Evolutionary conservation across 23 red algal species (phyloP).

Genomic region (Gracilaria vermiculophylla): DNA sequence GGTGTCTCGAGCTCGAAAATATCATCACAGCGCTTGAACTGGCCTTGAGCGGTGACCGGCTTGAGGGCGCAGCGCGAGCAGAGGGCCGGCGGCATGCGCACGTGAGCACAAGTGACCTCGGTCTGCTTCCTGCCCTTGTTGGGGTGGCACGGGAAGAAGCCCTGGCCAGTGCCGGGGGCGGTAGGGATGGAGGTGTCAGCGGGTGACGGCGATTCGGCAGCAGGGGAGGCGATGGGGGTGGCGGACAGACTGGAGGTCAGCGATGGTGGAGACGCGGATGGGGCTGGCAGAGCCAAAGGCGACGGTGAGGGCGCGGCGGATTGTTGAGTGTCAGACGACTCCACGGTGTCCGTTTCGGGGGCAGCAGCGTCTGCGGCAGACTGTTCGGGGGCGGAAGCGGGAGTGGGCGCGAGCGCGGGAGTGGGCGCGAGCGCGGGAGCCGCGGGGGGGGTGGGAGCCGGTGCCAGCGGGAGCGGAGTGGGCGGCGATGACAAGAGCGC

Average conservation of each 20-base stretch:
- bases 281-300: not conserved
- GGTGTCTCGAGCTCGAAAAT: conserved; percentile 38
- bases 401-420: not conserved
- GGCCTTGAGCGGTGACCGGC: conserved; percentile 15
- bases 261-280: not conserved
- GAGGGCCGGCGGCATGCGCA: conserved; percentile 28
- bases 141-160: conserved; percentile 61
- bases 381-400: not conserved
- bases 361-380: not conserved
- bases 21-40: conserved; percentile 27
- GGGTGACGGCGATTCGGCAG: not conserved
- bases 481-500: not conserved
- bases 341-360: not conserved
- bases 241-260: not conserved
- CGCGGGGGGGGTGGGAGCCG: not conserved
- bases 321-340: not conserved
- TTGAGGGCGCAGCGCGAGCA: conserved; percentile 36
- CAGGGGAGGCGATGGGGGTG: not conserved
- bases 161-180: not conserved
- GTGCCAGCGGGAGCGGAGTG: not conserved
- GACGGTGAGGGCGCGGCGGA: not conserved
- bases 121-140: conserved; percentile 23
- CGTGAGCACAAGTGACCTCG: conserved; percentile 30
- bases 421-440: not conserved
- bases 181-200: not conserved